A percentile compares a stretch with the other conserved stretches of the same genome.
Evolutionary conservation across 225 moss, liverwort and hornwort genomes (phyloP).

Genomic region (Lunularia cruciata): DNA sequence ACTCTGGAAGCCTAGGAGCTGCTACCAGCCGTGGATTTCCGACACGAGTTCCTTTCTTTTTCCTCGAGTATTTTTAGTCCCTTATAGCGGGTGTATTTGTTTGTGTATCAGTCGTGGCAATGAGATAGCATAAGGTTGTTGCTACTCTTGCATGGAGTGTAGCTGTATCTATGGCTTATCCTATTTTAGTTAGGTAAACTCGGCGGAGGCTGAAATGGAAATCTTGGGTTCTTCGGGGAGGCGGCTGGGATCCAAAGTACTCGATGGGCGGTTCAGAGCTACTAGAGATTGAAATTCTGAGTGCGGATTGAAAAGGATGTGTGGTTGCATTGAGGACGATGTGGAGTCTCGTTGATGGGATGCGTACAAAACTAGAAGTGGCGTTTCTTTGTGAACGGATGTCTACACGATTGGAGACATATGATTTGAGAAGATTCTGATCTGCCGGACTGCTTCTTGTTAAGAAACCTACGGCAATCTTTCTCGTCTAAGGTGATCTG

Average conservation of each 20-base stretch:
- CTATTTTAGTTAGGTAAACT: constrained; percentile 16
- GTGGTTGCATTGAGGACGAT: constrained; percentile 10
- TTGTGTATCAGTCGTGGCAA: background rate
- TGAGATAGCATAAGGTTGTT: background rate
- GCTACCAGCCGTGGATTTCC: constrained; percentile 19
- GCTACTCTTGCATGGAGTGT: background rate
- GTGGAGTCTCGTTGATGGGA: constrained; percentile 22
- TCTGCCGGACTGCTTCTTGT: background rate
- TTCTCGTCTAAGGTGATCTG: no score
- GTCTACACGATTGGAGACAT: background rate
- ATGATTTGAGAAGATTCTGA: background rate
- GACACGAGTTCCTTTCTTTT: constrained; percentile 24
- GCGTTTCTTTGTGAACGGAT: constrained; percentile 26
- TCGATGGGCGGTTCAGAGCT: background rate
- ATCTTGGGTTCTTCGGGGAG: background rate
- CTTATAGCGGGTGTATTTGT: background rate
- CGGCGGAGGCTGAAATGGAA: constrained; percentile 17
- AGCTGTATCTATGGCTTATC: background rate
- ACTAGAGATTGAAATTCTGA: background rate
- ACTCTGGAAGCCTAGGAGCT: constrained; percentile 16
- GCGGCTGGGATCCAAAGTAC: background rate
- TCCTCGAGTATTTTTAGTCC: constrained; percentile 33
- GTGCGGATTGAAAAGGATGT: background rate
- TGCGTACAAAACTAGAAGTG: constrained; percentile 2
- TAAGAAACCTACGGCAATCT: background rate